Evolutionary conservation across 2,329 filamentous ascomycete species (phyloP).

Genomic region (Emergomyces pasteurianus): DNA sequence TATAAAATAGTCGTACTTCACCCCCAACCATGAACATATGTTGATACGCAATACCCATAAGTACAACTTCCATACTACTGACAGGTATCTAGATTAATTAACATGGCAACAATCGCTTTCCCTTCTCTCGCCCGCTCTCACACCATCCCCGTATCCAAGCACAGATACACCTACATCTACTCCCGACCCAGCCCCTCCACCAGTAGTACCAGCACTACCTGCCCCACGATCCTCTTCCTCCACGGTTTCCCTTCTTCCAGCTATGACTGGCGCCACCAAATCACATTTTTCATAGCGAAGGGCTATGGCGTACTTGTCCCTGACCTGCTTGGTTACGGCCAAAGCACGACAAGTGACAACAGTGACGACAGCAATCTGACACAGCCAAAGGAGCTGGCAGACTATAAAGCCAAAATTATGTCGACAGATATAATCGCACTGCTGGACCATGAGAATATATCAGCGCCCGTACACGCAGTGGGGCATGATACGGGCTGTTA

Average conservation of each 20-base stretch:
- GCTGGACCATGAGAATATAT: conserved; percentile 17
- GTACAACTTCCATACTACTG: neutral
- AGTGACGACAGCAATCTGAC: conserved; percentile 13
- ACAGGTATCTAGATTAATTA: neutral
- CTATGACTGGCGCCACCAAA: conserved; percentile 34
- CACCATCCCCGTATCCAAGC: neutral
- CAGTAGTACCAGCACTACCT: neutral
- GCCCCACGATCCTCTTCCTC: conserved; percentile 34
- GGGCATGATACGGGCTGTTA: conserved; percentile 17
- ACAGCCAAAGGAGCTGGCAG: conserved; percentile 17
- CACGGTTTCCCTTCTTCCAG: conserved; percentile 40
- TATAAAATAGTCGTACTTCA: no score
- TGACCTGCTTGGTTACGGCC: conserved; percentile 32
- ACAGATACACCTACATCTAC: conserved; percentile 20
- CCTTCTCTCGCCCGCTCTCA: neutral
- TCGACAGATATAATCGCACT: conserved; percentile 23
- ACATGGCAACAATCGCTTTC: neutral
- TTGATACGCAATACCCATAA: no score
- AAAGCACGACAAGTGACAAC: neutral
- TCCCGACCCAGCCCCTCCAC: conserved; percentile 8
- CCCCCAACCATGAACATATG: no score
- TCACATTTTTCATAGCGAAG: conserved; percentile 20
- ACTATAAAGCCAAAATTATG: conserved; percentile 23
- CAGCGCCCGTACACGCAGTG: conserved; percentile 13
- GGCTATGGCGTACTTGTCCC: conserved; percentile 35